Base-by-base conservation (phyloP, 1,139 yeast species). In the Magnusiomyces tetraspermus region DNA sequence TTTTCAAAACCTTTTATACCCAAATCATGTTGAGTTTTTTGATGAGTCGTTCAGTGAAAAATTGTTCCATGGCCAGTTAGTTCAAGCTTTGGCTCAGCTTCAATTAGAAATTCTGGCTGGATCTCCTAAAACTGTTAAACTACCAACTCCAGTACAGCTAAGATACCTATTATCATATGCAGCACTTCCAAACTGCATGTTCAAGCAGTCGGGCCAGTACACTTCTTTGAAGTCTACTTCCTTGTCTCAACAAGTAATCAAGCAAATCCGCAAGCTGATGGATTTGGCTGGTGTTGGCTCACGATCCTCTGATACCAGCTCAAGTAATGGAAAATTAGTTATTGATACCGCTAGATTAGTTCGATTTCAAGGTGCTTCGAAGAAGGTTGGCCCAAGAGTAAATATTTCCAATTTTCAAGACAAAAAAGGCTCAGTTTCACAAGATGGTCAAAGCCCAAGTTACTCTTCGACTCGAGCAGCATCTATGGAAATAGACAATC, bases 151-250 rank as follows among this genome's bases (percentile, higher is more conserved):
- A 13, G 17, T 24, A 22, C 45, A 42, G 28, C 28, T 42, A 4
- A 28, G 45, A 13, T 42, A 22, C 45, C 28, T 42, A n/a, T 24
- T 42, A 13, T 42, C 45, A 3, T 42, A 42, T 22, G 45, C 45
- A 2, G 28, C 28, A 6, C 45, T 13, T 23, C 45, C 45, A 13
- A 24, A 17, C 17, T 42, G 15, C 23, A 23, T 42, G 31, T 13
- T 22, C 17, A 23, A 23, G 13, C n/a, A n/a, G 5, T 15, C 45
- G 3, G 45, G 45, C 22, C 15, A 24, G 21, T 22, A 23, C 31
- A 22, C 45, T 6, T 17, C 6, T 13, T 10, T 42, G 10, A 22
- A 15, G 3, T 15, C 26, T n/a, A 24, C 6, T 13, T 23, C 31
- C 4, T 13, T 24, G 15, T 42, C 45, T 3, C 45, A 24, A 24